phyloP scores from a whole-genome alignment of 1,284 basidiomycete genomes.

The Apiotrichum porosum region DNA sequence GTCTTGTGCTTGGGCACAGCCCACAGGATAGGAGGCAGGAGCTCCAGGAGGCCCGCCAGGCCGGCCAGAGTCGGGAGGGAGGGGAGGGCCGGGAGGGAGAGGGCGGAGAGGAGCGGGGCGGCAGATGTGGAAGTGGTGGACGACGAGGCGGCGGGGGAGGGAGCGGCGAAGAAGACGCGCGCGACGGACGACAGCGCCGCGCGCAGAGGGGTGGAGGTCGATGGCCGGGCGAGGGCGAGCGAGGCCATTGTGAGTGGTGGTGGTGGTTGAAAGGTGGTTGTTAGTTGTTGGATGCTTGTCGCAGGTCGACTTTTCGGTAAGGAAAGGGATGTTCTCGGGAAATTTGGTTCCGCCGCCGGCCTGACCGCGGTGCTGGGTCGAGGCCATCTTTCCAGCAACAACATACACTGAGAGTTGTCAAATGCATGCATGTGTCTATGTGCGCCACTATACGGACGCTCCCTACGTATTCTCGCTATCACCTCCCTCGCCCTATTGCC shows the following conservation, averaged over 20 bases:
- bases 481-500: too few relatives aligned
- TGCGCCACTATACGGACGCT: too few relatives aligned
- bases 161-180: slow-evolving; percentile 18
- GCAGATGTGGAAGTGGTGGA: slow-evolving; percentile 6
- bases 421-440: too few relatives aligned
- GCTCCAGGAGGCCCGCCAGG: slow-evolving; percentile 61
- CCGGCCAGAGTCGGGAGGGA: slow-evolving; percentile 13
- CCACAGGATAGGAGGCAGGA: slow-evolving; percentile 80
- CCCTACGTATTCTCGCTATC: too few relatives aligned
- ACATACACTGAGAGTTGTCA: too few relatives aligned
- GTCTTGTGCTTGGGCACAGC: slow-evolving; percentile 94
- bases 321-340: not conserved
- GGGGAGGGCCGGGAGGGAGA: not conserved
- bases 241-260: slow-evolving; percentile 18
- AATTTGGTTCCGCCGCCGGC: slow-evolving; percentile 1
- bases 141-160: slow-evolving; percentile 17
- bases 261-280: not conserved
- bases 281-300: not conserved
- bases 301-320: not conserved
- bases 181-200: slow-evolving; percentile 22
- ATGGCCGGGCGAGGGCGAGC: slow-evolving; percentile 15
- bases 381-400: not conserved
- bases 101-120: slow-evolving; percentile 2
- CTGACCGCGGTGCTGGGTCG: not conserved
- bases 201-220: slow-evolving; percentile 14